A percentile compares a stretch with the other conserved stretches of the same genome.
These are phyloP conservation scores for Macrolepiota albuminosa DNA, from an alignment of 768 basidiomycete genomes.

Conservation along the genomic window DNA sequence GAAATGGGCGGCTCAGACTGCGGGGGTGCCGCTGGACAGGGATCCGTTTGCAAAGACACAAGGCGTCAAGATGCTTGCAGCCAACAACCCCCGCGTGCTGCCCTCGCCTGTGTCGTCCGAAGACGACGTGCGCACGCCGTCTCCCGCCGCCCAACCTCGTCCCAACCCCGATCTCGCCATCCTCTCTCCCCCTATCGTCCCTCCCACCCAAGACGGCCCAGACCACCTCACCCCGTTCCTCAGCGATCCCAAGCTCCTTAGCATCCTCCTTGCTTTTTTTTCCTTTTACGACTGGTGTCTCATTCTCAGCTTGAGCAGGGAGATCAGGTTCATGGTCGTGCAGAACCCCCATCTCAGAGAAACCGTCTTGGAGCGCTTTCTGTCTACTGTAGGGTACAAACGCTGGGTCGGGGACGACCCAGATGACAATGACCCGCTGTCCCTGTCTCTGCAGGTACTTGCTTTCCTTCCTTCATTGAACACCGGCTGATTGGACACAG, in stretches of 20 bases:
- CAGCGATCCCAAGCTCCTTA: conserved; percentile 46
- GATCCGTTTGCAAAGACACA: conserved; percentile 55
- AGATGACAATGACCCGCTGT: conserved; percentile 51
- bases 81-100: neutral
- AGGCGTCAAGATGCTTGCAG: conserved; percentile 44
- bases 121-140: neutral
- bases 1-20: conserved; percentile 6
- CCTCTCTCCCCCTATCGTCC: conserved; percentile 27
- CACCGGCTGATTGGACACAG: conserved; percentile 26
- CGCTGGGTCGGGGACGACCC: conserved; percentile 57
- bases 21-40: conserved; percentile 37
- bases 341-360: conserved; percentile 52
- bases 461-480: conserved; percentile 16
- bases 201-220: conserved; percentile 19
- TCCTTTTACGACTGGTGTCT: conserved; percentile 72
- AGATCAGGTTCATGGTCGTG: conserved; percentile 44
- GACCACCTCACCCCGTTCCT: conserved; percentile 48
- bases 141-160: neutral
- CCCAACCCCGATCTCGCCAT: neutral
- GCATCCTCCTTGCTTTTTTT: conserved; percentile 50
- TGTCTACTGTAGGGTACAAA: conserved; percentile 67
- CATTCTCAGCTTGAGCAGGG: conserved; percentile 53
- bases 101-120: neutral
- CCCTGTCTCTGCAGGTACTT: conserved; percentile 54
- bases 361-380: conserved; percentile 60